These are phyloP conservation scores for Coemansia sp. DNA, from an alignment of 192 early-diverging fungal genomes.

Conservation along the genomic window DNA sequence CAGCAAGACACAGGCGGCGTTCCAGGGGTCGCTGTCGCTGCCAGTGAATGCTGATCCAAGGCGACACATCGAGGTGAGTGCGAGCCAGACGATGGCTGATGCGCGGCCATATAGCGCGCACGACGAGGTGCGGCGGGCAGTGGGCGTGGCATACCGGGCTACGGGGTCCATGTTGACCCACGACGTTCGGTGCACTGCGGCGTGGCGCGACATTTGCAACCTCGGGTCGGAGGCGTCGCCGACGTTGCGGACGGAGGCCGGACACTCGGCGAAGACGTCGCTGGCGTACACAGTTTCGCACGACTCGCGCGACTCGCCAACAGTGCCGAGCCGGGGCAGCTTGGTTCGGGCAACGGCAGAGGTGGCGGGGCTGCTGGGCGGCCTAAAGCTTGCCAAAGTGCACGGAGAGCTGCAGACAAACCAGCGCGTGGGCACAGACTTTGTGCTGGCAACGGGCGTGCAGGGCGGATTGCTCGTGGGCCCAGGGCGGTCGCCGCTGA, in stretches of 20 bases:
- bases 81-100: constrained; percentile 64
- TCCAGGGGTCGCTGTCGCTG: constrained; percentile 60
- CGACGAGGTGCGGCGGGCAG: constrained; percentile 69
- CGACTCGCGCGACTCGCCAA: constrained; percentile 77
- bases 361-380: constrained; percentile 76
- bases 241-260: constrained; percentile 74
- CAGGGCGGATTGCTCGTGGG: constrained; percentile 65
- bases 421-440: constrained; percentile 57
- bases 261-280: constrained; percentile 82
- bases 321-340: constrained; percentile 74
- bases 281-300: constrained; percentile 63
- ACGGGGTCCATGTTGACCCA: constrained; percentile 33
- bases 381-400: constrained; percentile 69
- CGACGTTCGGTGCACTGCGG: constrained; percentile 65
- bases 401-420: constrained; percentile 69
- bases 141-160: constrained; percentile 45
- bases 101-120: constrained; percentile 67
- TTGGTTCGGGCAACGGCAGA: constrained; percentile 57
- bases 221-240: constrained; percentile 45
- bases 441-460: constrained; percentile 47
- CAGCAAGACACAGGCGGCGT: constrained; percentile 65
- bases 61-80: constrained; percentile 63
- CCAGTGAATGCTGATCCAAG: constrained; percentile 76
- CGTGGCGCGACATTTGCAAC: constrained; percentile 77
- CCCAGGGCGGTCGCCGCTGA: constrained; percentile 60